Evolutionary conservation across 176 grass and related monocot species (phyloP).

Genomic region (Otatea glauca): DNA sequence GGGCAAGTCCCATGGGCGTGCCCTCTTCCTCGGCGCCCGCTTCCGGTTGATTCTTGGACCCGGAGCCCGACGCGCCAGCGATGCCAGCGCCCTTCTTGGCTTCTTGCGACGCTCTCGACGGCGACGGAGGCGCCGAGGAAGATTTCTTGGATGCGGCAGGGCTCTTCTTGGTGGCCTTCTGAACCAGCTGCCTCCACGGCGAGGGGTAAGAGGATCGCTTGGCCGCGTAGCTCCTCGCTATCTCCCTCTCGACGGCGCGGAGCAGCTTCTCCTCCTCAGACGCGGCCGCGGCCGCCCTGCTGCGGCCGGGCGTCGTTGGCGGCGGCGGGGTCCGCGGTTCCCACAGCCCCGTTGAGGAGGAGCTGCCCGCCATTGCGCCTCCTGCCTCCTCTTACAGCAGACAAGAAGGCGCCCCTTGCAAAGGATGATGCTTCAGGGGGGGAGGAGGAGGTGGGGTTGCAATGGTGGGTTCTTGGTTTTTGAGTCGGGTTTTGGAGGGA

Average conservation of each 20-base stretch:
- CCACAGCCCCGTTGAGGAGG: neutral
- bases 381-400: neutral
- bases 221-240: neutral
- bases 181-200: neutral
- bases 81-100: neutral
- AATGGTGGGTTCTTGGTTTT: neutral
- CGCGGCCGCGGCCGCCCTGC: neutral
- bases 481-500: constrained; percentile 11
- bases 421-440: neutral
- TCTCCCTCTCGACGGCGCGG: constrained; percentile 5
- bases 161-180: constrained; percentile 6
- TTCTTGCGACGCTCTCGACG: no score
- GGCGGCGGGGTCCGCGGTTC: no score
- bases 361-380: neutral
- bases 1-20: neutral
- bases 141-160: neutral
- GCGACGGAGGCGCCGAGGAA: no score
- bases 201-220: neutral
- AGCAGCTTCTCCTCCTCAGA: neutral
- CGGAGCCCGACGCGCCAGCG: neutral
- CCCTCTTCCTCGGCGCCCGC: neutral
- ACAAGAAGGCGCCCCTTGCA: neutral
- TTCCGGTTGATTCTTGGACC: neutral
- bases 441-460: neutral
- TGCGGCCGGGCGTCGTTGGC: no score